Base-by-base conservation (phyloP, 345 rosid genomes). In the Citrus unshiu region DNA sequence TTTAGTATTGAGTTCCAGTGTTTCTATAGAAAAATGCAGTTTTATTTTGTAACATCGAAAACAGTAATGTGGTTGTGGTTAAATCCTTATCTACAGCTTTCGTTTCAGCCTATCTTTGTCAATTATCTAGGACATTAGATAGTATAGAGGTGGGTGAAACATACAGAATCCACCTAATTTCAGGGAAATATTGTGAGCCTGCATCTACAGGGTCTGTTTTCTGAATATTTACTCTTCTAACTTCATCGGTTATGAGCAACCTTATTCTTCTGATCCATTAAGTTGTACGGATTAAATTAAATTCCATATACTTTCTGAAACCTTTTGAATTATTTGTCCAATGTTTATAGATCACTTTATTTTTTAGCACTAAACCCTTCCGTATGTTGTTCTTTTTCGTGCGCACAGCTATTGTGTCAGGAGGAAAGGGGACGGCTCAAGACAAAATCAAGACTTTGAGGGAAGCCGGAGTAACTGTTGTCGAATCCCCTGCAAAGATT, bases 381-480 rank as follows among this genome's bases (percentile, higher is more conserved):
- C 49, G 3, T 4, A 34, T 27, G 13, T 6, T 22, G 2, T 13
- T 16, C 37, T 35, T 22, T 57, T 5, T 22, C 24, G 14, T 14
- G 22, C 19, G 22, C 79, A 86, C 89, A 95, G 99, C 99, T 67
- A 96, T 95, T 69, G 94, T 94, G 19, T 93, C 98, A 0, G 98
- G 98, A 0, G 99, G 98, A 43, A 95, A 95, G 81, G 99, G 99
- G 49, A 96, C 98, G 0, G 98, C 99, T 19, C 97, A 96, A 83
- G 97, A 91, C 85, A 96, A 96, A 86, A 94, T 93, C 80, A 86
- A 87, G 86, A 89, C 93, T 14, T 84, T 94, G 37, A 82, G 85
- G 85, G 99, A 91, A 86, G 98, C 97, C 1, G 97, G 99, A 54
- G 98, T 91, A 6, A 90, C 90, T 2, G 97, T 96, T 80, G 97